Evolutionary conservation across 2,329 filamentous ascomycete species (phyloP).

Genomic region (Cladosporium sp.): DNA sequence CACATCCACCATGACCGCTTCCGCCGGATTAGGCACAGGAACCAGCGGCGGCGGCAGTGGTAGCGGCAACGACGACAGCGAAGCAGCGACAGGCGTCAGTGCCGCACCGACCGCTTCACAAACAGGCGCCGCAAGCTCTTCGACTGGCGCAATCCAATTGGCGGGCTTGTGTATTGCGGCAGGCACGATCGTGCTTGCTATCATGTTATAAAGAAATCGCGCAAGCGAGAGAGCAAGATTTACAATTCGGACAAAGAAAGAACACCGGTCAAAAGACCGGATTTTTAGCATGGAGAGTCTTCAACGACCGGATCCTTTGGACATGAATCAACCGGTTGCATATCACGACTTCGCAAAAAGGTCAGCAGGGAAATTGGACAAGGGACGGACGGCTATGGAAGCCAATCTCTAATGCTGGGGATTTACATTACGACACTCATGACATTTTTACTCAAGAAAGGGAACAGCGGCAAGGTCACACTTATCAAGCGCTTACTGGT

Average conservation of each 20-base stretch:
- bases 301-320: neutral
- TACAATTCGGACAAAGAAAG: neutral
- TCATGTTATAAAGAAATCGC: neutral
- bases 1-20: constrained; percentile 19
- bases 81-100: neutral
- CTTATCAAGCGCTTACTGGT: neutral
- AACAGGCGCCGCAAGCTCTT: neutral
- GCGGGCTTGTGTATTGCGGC: neutral
- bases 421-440: neutral
- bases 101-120: neutral
- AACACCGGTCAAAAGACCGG: neutral
- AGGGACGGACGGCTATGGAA: neutral
- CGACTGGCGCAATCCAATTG: neutral
- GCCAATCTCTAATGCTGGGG: neutral
- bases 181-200: neutral
- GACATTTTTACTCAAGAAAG: neutral
- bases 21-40: neutral
- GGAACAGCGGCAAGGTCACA: neutral
- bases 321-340: neutral
- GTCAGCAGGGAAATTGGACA: neutral
- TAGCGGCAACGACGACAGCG: neutral
- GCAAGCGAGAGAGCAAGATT: neutral
- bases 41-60: neutral
- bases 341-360: neutral
- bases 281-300: neutral